These are phyloP conservation scores for Lactarius evosmus DNA, from an alignment of 768 basidiomycete species.

Conservation along the genomic window DNA sequence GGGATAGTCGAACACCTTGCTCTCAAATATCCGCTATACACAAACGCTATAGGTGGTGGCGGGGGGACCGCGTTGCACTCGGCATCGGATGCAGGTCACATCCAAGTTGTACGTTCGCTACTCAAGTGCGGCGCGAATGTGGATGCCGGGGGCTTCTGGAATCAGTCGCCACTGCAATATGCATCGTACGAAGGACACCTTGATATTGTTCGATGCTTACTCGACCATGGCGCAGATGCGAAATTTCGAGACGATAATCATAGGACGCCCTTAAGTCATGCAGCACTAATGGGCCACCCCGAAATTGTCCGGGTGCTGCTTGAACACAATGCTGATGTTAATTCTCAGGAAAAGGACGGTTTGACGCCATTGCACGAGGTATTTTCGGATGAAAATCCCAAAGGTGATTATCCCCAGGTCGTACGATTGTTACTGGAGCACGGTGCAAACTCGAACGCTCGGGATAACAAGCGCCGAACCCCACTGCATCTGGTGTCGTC, in stretches of 20 bases:
- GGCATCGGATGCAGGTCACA: background rate
- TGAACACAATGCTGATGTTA: background rate
- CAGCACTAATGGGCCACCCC: no score
- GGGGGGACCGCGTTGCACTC: background rate
- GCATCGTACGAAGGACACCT: background rate
- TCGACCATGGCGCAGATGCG: no score
- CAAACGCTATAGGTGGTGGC: background rate
- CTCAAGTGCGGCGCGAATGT: background rate
- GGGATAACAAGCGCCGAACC: background rate
- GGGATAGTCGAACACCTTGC: background rate
- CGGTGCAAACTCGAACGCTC: background rate
- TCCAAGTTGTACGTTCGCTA: background rate
- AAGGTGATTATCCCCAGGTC: background rate
- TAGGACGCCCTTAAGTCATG: no score
- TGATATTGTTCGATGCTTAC: background rate
- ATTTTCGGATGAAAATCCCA: no score
- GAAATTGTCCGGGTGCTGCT: background rate
- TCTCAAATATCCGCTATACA: background rate
- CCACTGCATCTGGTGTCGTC: background rate
- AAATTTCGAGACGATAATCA: no score
- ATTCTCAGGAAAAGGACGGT: background rate
- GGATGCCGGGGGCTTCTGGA: background rate
- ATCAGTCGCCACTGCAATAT: background rate
- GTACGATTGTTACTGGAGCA: background rate
- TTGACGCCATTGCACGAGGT: background rate